phyloP scores from a whole-genome alignment of 495 filamentous ascomycete genomes.

The Hyaloscypha variabilis region DNA sequence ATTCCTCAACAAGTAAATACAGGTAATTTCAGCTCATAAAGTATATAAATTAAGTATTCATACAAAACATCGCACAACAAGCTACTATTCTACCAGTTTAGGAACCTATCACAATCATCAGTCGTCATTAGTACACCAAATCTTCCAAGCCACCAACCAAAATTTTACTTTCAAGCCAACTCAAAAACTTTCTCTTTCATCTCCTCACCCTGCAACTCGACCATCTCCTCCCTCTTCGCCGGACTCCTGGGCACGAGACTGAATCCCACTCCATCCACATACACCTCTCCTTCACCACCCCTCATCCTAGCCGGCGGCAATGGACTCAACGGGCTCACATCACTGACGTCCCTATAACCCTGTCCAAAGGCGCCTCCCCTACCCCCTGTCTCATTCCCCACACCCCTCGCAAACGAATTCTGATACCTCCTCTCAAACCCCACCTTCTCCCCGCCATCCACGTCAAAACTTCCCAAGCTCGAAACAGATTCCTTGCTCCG shows the following conservation, averaged over 20 bases:
- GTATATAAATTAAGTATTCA: too few relatives aligned
- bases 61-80: too few relatives aligned
- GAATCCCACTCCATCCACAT: background rate
- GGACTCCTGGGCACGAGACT: background rate
- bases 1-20: too few relatives aligned
- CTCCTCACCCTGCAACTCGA: background rate
- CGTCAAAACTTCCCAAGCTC: background rate
- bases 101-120: too few relatives aligned
- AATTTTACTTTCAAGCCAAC: too few relatives aligned
- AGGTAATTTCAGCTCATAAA: too few relatives aligned
- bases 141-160: too few relatives aligned
- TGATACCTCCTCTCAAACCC: background rate
- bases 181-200: background rate
- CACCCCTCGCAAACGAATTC: background rate
- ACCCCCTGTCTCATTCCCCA: background rate
- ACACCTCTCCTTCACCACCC: background rate
- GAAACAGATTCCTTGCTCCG: background rate
- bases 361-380: too few relatives aligned
- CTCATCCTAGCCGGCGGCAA: background rate
- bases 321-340: background rate
- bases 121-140: background rate
- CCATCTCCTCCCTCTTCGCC: background rate
- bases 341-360: too few relatives aligned
- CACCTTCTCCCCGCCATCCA: background rate
- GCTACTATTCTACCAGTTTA: too few relatives aligned